phyloP scores from a whole-genome alignment of 2,329 filamentous ascomycete species.

The Neofusicoccum kwambonambiense region DNA sequence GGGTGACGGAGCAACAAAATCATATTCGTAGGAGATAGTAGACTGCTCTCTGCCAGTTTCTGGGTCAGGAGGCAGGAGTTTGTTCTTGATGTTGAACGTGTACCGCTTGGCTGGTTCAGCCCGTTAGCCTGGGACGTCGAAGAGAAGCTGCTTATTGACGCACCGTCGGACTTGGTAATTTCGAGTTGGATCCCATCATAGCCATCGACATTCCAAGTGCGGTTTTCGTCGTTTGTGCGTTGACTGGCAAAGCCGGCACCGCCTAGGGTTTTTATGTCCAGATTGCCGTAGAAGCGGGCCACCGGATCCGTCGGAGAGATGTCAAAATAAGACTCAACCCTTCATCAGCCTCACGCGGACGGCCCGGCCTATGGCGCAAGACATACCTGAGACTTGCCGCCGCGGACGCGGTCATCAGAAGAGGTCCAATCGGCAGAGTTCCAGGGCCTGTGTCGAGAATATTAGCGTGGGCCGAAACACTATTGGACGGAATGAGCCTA shows the following conservation, averaged over 20 bases:
- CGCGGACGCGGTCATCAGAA: slow-evolving; percentile 75
- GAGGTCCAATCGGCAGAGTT: slow-evolving; percentile 61
- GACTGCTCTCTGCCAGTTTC: slow-evolving; percentile 69
- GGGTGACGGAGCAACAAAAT: slow-evolving; percentile 48
- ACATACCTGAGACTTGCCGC: slow-evolving; percentile 61
- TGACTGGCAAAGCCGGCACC: slow-evolving; percentile 83
- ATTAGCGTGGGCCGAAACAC: neutral
- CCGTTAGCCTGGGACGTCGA: neutral
- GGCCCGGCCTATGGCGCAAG: neutral
- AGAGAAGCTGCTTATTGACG: slow-evolving; percentile 3
- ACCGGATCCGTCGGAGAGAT: slow-evolving; percentile 33
- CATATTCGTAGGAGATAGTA: slow-evolving; percentile 71
- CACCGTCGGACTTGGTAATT: slow-evolving; percentile 54
- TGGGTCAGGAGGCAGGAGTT: slow-evolving; percentile 54
- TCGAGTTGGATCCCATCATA: slow-evolving; percentile 62
- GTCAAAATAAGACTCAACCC: slow-evolving; percentile 50
- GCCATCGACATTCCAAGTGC: slow-evolving; percentile 61
- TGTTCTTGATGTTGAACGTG: slow-evolving; percentile 73
- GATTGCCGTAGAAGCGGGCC: slow-evolving; percentile 62
- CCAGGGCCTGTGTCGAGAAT: slow-evolving; percentile 54
- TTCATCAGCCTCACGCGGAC: neutral
- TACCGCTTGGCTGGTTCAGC: slow-evolving; percentile 57
- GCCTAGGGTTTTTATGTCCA: slow-evolving; percentile 73
- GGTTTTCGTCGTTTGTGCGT: slow-evolving; percentile 58
- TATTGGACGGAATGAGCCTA: neutral